Evolutionary conservation across 1,139 yeast species (phyloP).

Genomic region (Hansenula anomala): DNA sequence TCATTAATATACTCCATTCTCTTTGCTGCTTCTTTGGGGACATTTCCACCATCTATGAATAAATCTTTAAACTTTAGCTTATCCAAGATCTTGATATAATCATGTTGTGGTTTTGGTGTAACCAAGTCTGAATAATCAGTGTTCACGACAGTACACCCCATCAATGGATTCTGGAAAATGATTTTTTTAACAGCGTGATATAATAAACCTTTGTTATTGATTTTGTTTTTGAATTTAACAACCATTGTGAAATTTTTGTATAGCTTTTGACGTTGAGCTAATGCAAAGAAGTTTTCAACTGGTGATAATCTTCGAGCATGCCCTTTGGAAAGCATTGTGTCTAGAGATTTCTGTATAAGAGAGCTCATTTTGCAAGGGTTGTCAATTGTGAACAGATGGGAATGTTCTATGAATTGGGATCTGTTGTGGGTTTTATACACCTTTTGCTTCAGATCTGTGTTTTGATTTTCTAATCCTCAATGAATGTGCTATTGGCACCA

Average conservation of each 20-base stretch:
- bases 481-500: no score
- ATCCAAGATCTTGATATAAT: slow-evolving; percentile 1
- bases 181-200: background rate
- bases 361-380: no score
- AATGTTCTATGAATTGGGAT: no score
- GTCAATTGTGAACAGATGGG: no score
- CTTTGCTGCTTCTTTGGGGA: background rate
- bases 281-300: slow-evolving; percentile 3
- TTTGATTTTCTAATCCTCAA: no score
- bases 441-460: no score
- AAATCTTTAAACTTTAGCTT: background rate
- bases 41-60: background rate
- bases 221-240: background rate
- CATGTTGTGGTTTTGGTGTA: background rate
- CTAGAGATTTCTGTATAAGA: background rate
- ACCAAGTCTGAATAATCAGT: slow-evolving; percentile 1
- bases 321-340: background rate
- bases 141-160: background rate
- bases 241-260: background rate
- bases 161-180: slow-evolving; percentile 1
- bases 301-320: background rate
- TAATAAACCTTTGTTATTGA: background rate
- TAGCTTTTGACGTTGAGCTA: slow-evolving; percentile 1
- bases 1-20: background rate
- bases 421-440: no score